Percentiles rank a stretch among this genome's conserved stretches.
phyloP scores from a whole-genome alignment of 208 protist genomes.

The Trypanosoma cruzi region DNA sequence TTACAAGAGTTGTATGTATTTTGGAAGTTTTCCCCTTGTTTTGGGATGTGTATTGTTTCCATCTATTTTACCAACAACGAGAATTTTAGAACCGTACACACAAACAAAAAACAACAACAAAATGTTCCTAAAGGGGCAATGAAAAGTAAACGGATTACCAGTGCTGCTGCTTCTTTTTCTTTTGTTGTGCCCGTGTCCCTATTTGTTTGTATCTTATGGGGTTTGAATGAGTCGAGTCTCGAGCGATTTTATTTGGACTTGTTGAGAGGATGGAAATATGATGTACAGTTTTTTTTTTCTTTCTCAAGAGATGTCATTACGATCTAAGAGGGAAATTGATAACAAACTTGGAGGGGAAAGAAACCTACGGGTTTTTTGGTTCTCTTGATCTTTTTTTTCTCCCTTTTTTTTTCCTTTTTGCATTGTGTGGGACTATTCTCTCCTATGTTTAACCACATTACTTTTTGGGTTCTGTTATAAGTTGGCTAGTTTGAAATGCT shows the following conservation, averaged over 20 bases:
- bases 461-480: not conserved
- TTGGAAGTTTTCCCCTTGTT: not conserved
- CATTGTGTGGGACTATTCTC: not conserved
- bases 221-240: no score
- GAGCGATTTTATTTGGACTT: no score
- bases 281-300: slow-evolving; percentile 2
- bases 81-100: not conserved
- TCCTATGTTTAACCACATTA: not conserved
- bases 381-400: slow-evolving; percentile 6
- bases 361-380: not conserved
- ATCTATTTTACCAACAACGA: not conserved
- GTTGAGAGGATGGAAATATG: not conserved
- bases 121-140: not conserved
- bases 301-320: not conserved
- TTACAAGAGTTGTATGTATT: not conserved
- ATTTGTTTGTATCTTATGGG: not conserved
- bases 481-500: slow-evolving; percentile 39
- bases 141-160: not conserved
- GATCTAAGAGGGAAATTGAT: not conserved
- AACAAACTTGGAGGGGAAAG: not conserved
- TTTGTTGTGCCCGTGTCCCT: no score
- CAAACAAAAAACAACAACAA: not conserved
- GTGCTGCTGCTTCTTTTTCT: not conserved
- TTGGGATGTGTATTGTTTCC: not conserved
- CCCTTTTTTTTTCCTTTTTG: slow-evolving; percentile 3